These are phyloP conservation scores for Penicillium atrosanguineum DNA, from an alignment of 495 filamentous ascomycete species.

Conservation along the genomic window DNA sequence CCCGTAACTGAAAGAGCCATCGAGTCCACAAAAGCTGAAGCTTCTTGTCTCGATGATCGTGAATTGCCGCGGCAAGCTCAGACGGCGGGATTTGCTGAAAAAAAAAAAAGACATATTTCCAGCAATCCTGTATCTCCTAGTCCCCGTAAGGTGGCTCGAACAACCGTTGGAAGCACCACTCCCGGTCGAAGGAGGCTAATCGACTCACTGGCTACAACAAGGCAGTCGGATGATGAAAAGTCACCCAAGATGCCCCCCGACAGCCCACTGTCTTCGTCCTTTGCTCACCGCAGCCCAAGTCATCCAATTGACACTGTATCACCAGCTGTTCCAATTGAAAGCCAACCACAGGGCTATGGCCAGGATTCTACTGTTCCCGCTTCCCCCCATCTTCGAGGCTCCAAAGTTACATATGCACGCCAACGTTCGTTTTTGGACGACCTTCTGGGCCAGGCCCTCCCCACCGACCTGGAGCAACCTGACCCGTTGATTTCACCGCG, in stretches of 20 bases:
- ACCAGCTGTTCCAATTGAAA: conserved; percentile 2
- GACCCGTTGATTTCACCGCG: conserved; percentile 8
- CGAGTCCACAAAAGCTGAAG: neutral
- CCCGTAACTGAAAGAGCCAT: neutral
- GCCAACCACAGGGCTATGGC: conserved; percentile 4
- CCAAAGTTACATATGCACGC: conserved; percentile 60
- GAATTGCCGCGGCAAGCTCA: neutral
- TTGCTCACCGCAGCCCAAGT: conserved; percentile 4
- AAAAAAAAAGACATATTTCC: neutral
- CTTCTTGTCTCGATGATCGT: neutral
- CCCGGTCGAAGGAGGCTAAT: conserved; percentile 34
- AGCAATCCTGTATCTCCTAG: neutral
- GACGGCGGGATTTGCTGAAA: neutral
- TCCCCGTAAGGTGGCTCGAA: neutral
- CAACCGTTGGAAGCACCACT: conserved; percentile 6
- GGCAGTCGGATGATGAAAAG: neutral
- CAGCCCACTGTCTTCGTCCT: conserved; percentile 12
- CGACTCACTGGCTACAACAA: conserved; percentile 30
- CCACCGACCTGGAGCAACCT: conserved; percentile 2
- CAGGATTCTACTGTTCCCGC: conserved; percentile 14
- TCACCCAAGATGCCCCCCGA: conserved; percentile 3
- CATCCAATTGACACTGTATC: neutral
- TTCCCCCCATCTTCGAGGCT: conserved; percentile 29
- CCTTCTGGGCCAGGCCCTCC: conserved; percentile 5
- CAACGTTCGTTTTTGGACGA: conserved; percentile 61